These are phyloP conservation scores for Azolla pinnata DNA, from an alignment of 75 land plant genomes.

Conservation along the genomic window DNA sequence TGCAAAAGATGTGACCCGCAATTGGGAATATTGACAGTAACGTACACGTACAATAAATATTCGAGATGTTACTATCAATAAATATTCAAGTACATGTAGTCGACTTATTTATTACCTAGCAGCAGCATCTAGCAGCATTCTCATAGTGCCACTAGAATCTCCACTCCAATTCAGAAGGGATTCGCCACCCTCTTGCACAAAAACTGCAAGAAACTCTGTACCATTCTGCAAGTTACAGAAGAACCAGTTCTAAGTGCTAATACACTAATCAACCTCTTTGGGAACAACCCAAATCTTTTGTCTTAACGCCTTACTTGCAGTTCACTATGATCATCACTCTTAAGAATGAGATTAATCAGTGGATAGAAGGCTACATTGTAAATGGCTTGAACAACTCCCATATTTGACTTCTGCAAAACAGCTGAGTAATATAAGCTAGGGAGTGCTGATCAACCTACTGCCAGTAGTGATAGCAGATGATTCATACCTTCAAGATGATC, in stretches of 20 bases:
- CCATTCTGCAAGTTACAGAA: slow-evolving; percentile 55
- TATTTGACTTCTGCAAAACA: slow-evolving; percentile 55
- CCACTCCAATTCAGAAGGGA: slow-evolving; percentile 61
- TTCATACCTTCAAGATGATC: slow-evolving; percentile 83
- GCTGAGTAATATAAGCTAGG: too few species aligned
- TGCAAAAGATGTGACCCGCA: slow-evolving; percentile 38
- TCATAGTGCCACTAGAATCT: slow-evolving; percentile 59
- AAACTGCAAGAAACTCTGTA: slow-evolving; percentile 80
- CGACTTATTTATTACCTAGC: slow-evolving; percentile 44
- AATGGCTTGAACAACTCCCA: slow-evolving; percentile 49
- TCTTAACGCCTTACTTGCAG: slow-evolving; percentile 82
- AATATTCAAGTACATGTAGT: neutral
- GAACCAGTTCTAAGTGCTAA: neutral
- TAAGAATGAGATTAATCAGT: slow-evolving; percentile 48
- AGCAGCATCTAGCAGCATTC: slow-evolving; percentile 79
- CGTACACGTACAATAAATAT: too few species aligned
- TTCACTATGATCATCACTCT: slow-evolving; percentile 80
- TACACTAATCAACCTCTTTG: neutral
- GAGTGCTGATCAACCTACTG: too few species aligned
- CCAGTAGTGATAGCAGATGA: too few species aligned
- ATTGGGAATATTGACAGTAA: too few species aligned
- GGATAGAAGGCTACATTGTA: slow-evolving; percentile 58
- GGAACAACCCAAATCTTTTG: too few species aligned
- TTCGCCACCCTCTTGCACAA: slow-evolving; percentile 63
- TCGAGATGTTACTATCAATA: too few species aligned